Conservation (phyloP, 768 basidiomycete species). For the Boletellus ananas region DNA sequence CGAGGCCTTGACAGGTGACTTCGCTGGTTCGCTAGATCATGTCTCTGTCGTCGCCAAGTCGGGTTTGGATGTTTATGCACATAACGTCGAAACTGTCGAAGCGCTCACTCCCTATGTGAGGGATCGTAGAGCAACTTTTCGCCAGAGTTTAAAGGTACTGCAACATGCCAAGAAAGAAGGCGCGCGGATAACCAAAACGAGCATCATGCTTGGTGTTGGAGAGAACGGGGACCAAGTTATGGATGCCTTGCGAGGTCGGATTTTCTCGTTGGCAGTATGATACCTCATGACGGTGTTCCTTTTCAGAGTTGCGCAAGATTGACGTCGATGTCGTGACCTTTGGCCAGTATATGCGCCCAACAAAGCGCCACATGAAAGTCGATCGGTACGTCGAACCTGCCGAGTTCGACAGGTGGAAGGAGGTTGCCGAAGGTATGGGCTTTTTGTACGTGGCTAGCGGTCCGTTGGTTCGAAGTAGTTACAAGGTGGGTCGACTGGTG, state of each 20-base stretch:
- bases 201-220: conserved; percentile 97
- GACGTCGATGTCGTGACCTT: conserved; percentile 98
- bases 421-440: conserved; percentile 86
- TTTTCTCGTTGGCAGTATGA: background rate
- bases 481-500: conserved; percentile 66
- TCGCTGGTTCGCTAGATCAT: conserved; percentile 70
- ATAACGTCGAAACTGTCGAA: conserved; percentile 97
- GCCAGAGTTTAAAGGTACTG: conserved; percentile 77
- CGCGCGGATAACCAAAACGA: conserved; percentile 91
- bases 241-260: conserved; percentile 75
- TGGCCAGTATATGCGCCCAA: conserved; percentile 99
- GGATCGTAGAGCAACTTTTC: conserved; percentile 89
- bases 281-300: background rate
- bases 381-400: conserved; percentile 91
- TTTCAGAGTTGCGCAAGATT: conserved; percentile 75
- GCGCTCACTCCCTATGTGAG: conserved; percentile 91
- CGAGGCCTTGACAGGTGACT: conserved; percentile 95
- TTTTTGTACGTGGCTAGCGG: conserved; percentile 98
- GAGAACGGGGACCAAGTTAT: conserved; percentile 81
- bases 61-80: conserved; percentile 96
- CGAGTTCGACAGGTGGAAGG: conserved; percentile 91
- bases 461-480: conserved; percentile 92
- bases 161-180: conserved; percentile 81
- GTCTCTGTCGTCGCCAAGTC: conserved; percentile 85
- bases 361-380: conserved; percentile 99